A percentile compares a stretch with the other conserved stretches of the same genome.
Evolutionary conservation across 2,329 filamentous ascomycete species (phyloP).

Genomic region (Ceratocystis albifundus): DNA sequence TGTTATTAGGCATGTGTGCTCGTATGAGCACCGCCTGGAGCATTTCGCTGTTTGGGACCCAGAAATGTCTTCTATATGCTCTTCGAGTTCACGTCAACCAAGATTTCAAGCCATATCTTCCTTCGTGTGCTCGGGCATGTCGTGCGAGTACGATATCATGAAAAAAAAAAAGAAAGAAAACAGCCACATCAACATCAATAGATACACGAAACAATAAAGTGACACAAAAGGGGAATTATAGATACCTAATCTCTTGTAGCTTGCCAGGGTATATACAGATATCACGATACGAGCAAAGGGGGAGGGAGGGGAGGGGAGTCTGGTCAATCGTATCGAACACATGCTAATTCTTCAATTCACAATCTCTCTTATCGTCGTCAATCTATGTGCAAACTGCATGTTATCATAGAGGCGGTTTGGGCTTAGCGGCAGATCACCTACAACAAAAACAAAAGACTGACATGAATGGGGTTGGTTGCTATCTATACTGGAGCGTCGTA

Average conservation of each 20-base stretch:
- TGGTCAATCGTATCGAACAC: not conserved
- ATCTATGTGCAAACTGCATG: not conserved
- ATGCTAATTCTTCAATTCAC: not conserved
- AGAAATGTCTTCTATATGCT: too few relatives aligned
- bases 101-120: not conserved
- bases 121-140: not conserved
- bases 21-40: too few relatives aligned
- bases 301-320: not conserved
- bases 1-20: too few relatives aligned
- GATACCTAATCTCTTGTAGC: not conserved
- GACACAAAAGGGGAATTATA: not conserved
- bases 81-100: not conserved
- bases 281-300: not conserved
- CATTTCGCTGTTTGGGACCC: too few relatives aligned
- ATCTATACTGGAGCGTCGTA: not conserved
- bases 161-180: not conserved
- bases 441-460: not conserved
- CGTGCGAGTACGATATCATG: conserved; percentile 1
- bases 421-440: not conserved
- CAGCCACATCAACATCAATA: not conserved
- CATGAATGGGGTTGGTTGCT: not conserved
- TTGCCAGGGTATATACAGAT: not conserved
- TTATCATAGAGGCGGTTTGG: not conserved
- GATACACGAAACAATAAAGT: not conserved
- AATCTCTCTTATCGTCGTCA: not conserved